phyloP scores from a whole-genome alignment of 2,329 filamentous ascomycete genomes.

The Aspergillus tubingensis region DNA sequence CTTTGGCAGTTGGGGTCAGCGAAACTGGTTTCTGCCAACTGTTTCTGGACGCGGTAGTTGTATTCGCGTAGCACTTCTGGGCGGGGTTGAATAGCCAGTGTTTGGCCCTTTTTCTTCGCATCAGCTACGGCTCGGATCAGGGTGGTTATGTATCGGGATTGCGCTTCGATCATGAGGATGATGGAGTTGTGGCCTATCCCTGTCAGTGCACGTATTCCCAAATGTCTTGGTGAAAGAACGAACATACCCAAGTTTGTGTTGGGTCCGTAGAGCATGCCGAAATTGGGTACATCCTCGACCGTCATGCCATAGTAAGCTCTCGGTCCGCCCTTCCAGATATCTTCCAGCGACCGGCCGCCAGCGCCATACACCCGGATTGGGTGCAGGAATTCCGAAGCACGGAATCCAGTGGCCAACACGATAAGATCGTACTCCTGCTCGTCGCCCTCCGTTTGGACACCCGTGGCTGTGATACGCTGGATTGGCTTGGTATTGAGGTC shows the following conservation, averaged over 20 bases:
- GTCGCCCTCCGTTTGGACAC: constrained; percentile 49
- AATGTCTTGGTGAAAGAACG: no score
- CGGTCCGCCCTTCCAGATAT: constrained; percentile 59
- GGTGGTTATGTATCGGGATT: constrained; percentile 56
- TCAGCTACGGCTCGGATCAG: constrained; percentile 53
- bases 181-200: constrained; percentile 55
- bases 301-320: constrained; percentile 55
- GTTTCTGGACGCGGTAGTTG: constrained; percentile 51
- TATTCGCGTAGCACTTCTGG: constrained; percentile 42
- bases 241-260: constrained; percentile 53
- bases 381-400: constrained; percentile 60
- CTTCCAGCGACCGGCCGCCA: constrained; percentile 45
- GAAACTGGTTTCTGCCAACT: constrained; percentile 50
- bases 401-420: constrained; percentile 61
- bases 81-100: constrained; percentile 51
- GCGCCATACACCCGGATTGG: constrained; percentile 56
- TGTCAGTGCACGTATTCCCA: not conserved
- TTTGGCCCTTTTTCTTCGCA: constrained; percentile 43
- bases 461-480: constrained; percentile 47
- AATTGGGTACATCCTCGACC: constrained; percentile 57
- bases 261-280: constrained; percentile 60
- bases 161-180: constrained; percentile 64
- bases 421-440: constrained; percentile 58
- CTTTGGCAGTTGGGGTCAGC: constrained; percentile 56
- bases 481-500: constrained; percentile 55